Percentiles rank a stretch among this genome's conserved stretches.
Evolutionary conservation across 2,329 filamentous ascomycete genomes (phyloP).

Genomic region (Penicillium sp.): DNA sequence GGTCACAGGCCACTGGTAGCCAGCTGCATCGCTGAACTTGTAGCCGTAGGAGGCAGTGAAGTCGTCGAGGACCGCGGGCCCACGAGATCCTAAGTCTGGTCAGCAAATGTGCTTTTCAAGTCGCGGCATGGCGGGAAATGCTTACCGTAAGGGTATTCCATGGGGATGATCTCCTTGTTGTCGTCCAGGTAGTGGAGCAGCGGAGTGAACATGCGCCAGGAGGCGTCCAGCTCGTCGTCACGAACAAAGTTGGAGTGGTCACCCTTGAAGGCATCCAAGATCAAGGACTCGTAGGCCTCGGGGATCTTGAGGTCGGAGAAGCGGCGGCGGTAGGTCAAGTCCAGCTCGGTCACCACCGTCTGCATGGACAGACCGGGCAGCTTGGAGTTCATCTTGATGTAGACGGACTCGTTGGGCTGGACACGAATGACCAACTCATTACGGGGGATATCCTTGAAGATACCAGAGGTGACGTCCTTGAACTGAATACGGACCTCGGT

Average conservation of each 20-base stretch:
- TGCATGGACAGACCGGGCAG: slow-evolving; percentile 98
- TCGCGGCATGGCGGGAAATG: slow-evolving; percentile 6
- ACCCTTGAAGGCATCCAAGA: slow-evolving; percentile 95
- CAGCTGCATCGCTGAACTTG: slow-evolving; percentile 95
- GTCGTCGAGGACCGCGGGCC: slow-evolving; percentile 92
- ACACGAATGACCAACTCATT: slow-evolving; percentile 99
- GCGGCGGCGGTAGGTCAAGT: slow-evolving; percentile 93
- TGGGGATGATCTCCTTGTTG: slow-evolving; percentile 98
- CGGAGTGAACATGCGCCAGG: slow-evolving; percentile 98
- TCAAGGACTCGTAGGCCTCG: slow-evolving; percentile 96
- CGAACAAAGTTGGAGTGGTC: slow-evolving; percentile 99
- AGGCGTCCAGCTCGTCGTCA: slow-evolving; percentile 94
- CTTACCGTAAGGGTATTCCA: slow-evolving; percentile 99
- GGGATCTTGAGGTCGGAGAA: slow-evolving; percentile 99
- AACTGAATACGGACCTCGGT: slow-evolving; percentile 99
- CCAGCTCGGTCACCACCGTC: slow-evolving; percentile 96
- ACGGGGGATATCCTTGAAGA: slow-evolving; percentile 99
- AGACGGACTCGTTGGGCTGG: slow-evolving; percentile 98
- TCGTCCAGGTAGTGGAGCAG: slow-evolving; percentile 97
- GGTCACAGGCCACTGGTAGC: slow-evolving; percentile 88
- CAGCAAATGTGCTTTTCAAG: background rate
- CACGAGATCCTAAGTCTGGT: slow-evolving; percentile 72
- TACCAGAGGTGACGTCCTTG: slow-evolving; percentile 98
- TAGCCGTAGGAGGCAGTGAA: slow-evolving; percentile 98
- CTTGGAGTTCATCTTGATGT: slow-evolving; percentile 99